These are phyloP conservation scores for Candida sp. DNA, from an alignment of 1,139 yeast species.

Conservation along the genomic window DNA sequence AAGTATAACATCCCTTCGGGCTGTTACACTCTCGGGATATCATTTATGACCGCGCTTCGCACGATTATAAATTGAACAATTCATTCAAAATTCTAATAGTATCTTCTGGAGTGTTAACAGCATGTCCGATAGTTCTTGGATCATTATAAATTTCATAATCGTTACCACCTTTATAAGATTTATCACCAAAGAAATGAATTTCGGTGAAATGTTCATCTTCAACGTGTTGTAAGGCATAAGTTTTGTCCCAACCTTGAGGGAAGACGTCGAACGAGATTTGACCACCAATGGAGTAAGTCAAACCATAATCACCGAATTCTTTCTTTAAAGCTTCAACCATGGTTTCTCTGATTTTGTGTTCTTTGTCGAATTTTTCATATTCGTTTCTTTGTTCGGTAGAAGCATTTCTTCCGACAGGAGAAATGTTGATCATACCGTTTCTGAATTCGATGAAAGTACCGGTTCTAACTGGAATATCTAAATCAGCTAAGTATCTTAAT, in stretches of 20 bases:
- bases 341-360: slow-evolving; percentile 73
- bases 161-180: slow-evolving; percentile 96
- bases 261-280: slow-evolving; percentile 98
- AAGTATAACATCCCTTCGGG: not conserved
- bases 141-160: slow-evolving; percentile 96
- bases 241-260: slow-evolving; percentile 99
- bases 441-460: slow-evolving; percentile 99
- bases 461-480: slow-evolving; percentile 91
- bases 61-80: slow-evolving; percentile 57
- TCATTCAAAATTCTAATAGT: slow-evolving; percentile 84
- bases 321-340: slow-evolving; percentile 82
- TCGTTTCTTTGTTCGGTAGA: slow-evolving; percentile 91
- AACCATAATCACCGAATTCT: slow-evolving; percentile 76
- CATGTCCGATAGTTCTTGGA: slow-evolving; percentile 90
- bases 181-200: slow-evolving; percentile 98
- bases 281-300: slow-evolving; percentile 98
- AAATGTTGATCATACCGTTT: slow-evolving; percentile 98
- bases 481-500: slow-evolving; percentile 75
- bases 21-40: not conserved
- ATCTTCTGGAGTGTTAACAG: slow-evolving; percentile 86
- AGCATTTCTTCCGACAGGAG: slow-evolving; percentile 99
- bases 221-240: slow-evolving; percentile 94
- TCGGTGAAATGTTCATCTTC: slow-evolving; percentile 77
- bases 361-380: slow-evolving; percentile 79
- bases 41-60: too few species aligned